Conservation (phyloP, 169 alveolate genomes). For the Babesia ovis region DNA sequence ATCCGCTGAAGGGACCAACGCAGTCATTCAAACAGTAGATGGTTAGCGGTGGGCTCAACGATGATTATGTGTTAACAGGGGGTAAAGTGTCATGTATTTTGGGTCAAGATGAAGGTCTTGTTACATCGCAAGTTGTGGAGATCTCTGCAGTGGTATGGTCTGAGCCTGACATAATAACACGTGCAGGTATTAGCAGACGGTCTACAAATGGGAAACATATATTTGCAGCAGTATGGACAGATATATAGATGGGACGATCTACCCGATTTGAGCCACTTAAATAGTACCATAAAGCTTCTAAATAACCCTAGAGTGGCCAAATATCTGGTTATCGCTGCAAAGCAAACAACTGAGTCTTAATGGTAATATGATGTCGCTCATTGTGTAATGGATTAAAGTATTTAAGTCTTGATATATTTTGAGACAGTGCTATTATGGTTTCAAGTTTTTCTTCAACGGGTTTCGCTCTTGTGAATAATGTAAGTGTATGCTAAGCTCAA, state of each 20-base stretch:
- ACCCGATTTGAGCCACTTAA: constrained; percentile 5
- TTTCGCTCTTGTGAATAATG: no score
- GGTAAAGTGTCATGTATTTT: constrained; percentile 9
- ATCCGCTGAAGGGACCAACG: neutral
- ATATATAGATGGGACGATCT: constrained; percentile 18
- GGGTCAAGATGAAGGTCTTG: neutral
- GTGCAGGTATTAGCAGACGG: constrained; percentile 6
- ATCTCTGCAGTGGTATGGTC: constrained; percentile 9
- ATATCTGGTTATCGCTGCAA: neutral
- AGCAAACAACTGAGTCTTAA: neutral
- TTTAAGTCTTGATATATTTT: no score
- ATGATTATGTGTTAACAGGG: neutral
- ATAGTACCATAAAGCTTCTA: neutral
- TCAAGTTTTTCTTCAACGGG: no score
- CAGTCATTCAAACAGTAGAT: constrained; percentile 13
- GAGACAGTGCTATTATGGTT: no score
- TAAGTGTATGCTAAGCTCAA: no score
- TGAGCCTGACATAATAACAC: neutral
- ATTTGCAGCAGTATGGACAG: constrained; percentile 30
- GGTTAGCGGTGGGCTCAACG: neutral
- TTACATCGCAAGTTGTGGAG: constrained; percentile 12
- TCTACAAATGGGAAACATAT: neutral
- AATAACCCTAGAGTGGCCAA: constrained; percentile 10
- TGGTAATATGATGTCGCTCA: no score
- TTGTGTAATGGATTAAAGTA: no score